Evolutionary conservation across 306 rosid genomes (phyloP).

Genomic region (Pyrus pyrifolia): DNA sequence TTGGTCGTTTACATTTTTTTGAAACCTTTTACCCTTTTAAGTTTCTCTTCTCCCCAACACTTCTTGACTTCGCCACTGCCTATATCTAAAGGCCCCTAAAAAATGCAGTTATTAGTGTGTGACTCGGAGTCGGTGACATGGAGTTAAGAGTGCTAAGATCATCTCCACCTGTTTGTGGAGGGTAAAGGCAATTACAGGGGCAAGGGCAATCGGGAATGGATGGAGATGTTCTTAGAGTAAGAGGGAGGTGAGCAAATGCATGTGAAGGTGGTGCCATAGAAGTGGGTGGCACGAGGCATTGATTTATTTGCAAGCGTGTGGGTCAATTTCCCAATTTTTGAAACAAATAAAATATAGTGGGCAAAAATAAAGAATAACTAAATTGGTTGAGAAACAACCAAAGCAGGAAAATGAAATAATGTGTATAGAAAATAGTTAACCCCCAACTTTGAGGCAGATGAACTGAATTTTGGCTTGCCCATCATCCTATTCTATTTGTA

Average conservation of each 20-base stretch:
- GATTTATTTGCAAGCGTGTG: conserved; percentile 21
- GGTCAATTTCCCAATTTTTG: not conserved
- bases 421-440: not conserved
- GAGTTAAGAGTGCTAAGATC: too few species aligned
- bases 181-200: too few species aligned
- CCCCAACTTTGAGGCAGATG: too few species aligned
- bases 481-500: not conserved
- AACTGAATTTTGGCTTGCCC: not conserved
- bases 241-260: not conserved
- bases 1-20: too few species aligned
- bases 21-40: too few species aligned
- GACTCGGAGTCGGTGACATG: too few species aligned
- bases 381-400: not conserved
- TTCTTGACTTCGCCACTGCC: too few species aligned
- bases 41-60: too few species aligned
- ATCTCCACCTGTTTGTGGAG: too few species aligned
- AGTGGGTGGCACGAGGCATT: conserved; percentile 25
- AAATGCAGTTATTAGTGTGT: too few species aligned
- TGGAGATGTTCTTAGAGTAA: not conserved
- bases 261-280: conserved; percentile 8
- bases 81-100: too few species aligned
- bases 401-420: not conserved
- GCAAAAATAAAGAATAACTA: not conserved
- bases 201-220: too few species aligned
- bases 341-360: not conserved